Evolutionary conservation across 805 yeast species (phyloP), one percentile per base, ranked within the genome.

Genomic region (Kodamaea laetipori): DNA sequence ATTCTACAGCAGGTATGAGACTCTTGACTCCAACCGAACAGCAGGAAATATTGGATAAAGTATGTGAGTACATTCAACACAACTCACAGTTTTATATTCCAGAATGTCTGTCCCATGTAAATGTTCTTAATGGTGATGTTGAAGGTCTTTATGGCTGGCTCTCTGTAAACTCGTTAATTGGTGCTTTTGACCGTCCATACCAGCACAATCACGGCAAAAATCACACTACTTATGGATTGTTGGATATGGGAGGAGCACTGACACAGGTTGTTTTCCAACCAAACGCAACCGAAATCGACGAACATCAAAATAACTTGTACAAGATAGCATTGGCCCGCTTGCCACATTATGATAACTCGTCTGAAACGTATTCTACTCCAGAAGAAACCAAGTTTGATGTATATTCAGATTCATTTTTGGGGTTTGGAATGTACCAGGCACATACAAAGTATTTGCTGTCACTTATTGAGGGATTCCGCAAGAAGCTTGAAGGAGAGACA

Each of bases 141-240:
- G 89, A 84, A 56, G 89, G 88, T 0, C 48, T 82, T 9, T 80
- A 80, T 51, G 82, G 84, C 1, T 84, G 89, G 89, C 61, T 82
- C 6, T 74, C 85, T 0, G 57, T 82, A 18, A 84, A 83, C 54
- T 80, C 78, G 40, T 56, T 80, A 48, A 66, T 75, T 21, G 79
- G 78, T 1, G 55, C 77, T 0, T 61, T 79, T 26, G 69, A 65
- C 28, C 41, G 57, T n/a, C 70, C 71, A 1, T 52, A 49, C 8
- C 50, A 55, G 4, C 74, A 69, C 37, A 55, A 68, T 25, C 76
- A 70, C 42, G 78, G 77, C 4, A 66, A 71, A 35, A 62, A 63
- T 36, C 73, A 71, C 43, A 58, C 69, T 9, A 75, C 85, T 0
- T 80, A 72, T 47, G 88, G 87, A 0, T 55, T 80, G 11, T 58